These are phyloP conservation scores for Rhodotorula glutinis DNA, from an alignment of 1,284 basidiomycete species.

Conservation along the genomic window DNA sequence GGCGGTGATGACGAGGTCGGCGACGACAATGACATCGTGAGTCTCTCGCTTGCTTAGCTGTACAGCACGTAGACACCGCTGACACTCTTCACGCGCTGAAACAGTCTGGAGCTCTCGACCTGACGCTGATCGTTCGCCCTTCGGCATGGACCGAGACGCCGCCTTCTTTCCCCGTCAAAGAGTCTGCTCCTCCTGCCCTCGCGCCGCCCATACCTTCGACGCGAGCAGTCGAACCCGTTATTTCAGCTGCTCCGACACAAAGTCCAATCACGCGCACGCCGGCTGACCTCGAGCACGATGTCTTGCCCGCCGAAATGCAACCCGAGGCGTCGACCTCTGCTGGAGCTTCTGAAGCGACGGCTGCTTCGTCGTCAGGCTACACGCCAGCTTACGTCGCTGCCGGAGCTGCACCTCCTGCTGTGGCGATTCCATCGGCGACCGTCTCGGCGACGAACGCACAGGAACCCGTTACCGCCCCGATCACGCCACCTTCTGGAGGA, in stretches of 20 bases:
- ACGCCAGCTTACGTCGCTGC: too few relatives aligned
- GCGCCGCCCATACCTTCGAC: neutral
- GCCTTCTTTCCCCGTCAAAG: constrained; percentile 7
- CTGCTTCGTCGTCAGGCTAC: neutral
- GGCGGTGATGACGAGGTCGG: constrained; percentile 10
- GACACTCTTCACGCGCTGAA: neutral
- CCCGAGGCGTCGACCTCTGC: neutral
- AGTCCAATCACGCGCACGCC: too few relatives aligned
- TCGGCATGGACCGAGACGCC: constrained; percentile 20
- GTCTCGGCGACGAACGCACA: too few relatives aligned
- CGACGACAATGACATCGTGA: constrained; percentile 7
- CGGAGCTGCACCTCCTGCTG: neutral
- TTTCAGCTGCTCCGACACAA: too few relatives aligned
- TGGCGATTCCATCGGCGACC: constrained; percentile 3
- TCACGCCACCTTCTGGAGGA: too few relatives aligned
- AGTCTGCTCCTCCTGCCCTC: neutral
- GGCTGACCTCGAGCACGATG: too few relatives aligned
- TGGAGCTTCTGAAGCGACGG: neutral
- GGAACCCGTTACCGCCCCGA: too few relatives aligned
- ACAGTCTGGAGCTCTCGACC: neutral
- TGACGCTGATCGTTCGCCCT: constrained; percentile 28
- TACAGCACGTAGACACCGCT: too few relatives aligned
- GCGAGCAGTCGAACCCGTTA: too few relatives aligned
- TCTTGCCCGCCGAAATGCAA: neutral
- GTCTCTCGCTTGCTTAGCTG: neutral